Evolutionary conservation across 495 filamentous ascomycete genomes (phyloP).

Genomic region (Terfezia claveryi): DNA sequence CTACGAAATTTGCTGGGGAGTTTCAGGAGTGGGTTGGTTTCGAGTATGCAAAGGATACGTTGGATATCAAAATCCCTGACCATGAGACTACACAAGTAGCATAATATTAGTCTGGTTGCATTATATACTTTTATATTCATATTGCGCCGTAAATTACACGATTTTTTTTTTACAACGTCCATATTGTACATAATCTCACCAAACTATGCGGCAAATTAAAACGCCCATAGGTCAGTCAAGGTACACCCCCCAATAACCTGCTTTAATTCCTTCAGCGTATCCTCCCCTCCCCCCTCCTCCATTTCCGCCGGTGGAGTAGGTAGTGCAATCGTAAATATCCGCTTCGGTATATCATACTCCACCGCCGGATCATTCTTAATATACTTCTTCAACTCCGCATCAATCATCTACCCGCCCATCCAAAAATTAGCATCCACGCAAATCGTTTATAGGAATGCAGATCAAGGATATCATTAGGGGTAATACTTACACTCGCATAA

Average conservation of each 20-base stretch:
- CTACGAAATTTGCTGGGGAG: slow-evolving; percentile 54
- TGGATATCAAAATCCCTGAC: not conserved
- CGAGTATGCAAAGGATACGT: not conserved
- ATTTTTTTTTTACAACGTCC: no score
- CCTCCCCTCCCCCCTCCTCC: slow-evolving; percentile 4
- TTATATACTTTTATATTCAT: no score
- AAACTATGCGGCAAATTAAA: not conserved
- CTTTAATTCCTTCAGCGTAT: not conserved
- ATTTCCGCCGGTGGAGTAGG: slow-evolving; percentile 19
- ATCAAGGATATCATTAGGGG: not conserved
- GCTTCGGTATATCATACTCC: slow-evolving; percentile 84
- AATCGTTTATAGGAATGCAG: not conserved
- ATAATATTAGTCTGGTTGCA: no score
- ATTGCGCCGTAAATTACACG: no score
- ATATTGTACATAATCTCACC: not conserved
- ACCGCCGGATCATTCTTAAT: slow-evolving; percentile 70
- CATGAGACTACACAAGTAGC: no score
- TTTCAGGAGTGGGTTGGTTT: slow-evolving; percentile 23
- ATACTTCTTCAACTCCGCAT: slow-evolving; percentile 58
- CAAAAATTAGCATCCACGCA: not conserved
- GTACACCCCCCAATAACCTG: not conserved
- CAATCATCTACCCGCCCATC: slow-evolving; percentile 36
- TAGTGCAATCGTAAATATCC: slow-evolving; percentile 43
- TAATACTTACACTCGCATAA: slow-evolving; percentile 57
- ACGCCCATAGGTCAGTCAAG: not conserved